Base-by-base conservation (phyloP, 2,329 filamentous ascomycete genomes). In the Bertia moriformis region DNA sequence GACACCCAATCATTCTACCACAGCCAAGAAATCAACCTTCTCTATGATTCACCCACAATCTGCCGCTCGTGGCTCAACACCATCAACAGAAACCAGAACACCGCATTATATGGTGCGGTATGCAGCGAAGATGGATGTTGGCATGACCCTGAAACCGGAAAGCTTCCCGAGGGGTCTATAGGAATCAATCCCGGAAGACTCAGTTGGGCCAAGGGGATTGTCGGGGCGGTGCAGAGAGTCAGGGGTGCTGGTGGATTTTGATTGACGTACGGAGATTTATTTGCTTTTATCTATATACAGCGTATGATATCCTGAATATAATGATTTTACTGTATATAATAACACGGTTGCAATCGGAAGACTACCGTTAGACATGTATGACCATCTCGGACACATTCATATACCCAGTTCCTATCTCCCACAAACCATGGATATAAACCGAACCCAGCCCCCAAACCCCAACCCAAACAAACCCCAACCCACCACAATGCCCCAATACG, bases 1-100 rank as follows among this genome's bases (percentile, higher is more conserved):
- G 73, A 78, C 43, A 77, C 73, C 1, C 73, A 78, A 48, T 67
- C 62, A 10, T 78, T 70, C 64, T 78, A 63, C 44, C 73, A 78
- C 46, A 69, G 63, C 19, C 72, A 77, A 50, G 73, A 78, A 48
- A 66, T 74, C 22, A 78, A 78, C 45, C 54, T 78, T 14, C 66
- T 78, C 58, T 58, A 76, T 33, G 73, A 78, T 45, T 69, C 62
- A 2, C 47, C 54, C 1, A 43, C 59, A 1, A 54, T 77, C 0
- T 75, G 71, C 44, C 49, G 48, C 37, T 57, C 57, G 20, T 74
- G 70, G 70, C 54, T 63, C 2, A 65, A 69, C 17, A 63, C 57
- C 0, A 58, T 76, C 14, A 52, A 62, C 33, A 59, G 65, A 29
- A 77, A 77, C 49, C 71, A 78, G 48, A 78, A 77, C 48, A 77